Evolutionary conservation across 176 grass and related monocot species (phyloP), one percentile per base, ranked within the genome.

Genomic region (Dendrocalamus sinicus): DNA sequence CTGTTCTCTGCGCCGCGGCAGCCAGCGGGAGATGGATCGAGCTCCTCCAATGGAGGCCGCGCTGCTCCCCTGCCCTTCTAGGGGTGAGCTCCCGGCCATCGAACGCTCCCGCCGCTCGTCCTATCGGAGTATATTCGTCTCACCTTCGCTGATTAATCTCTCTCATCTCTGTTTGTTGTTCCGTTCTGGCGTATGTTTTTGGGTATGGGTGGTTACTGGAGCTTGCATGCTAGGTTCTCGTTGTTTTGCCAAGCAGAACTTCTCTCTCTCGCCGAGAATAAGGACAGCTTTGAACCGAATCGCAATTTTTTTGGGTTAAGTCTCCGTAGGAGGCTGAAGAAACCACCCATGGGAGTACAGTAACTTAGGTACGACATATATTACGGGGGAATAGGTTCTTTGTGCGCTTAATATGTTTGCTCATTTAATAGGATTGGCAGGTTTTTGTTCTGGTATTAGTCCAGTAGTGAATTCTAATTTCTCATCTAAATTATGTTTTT

Each of bases 241-340:
- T 15, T 80, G 78, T 67, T 80, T 80, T 67, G 26, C 45, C 61
- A 80, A 67, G 44, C 45, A 67, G 26, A 48, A 50, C 12, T 9
- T 4, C 8, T 12, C 15, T 12, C 11, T 11, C 39, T 60, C 13
- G 50, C 50, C 13, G 13, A 52, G 12, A 43, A 60, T 77, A 57
- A 43, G 20, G 43, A 58, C 35, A 11, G 50, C 2, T 55, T 7
- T 55, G 17, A 57, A 55, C 17, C 2, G 30, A 37, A 37, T 75
- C 30, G 2, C 48, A 35, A 35, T 32, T 0, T 20, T 54, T 35
- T 12, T 2, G 50, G 50, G 26, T 37, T 37, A 75, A 35, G 53
- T 75, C 24, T 19, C 15, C 12, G 47, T 28, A 74, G 3, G 2
- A 9, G 8, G 12, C 48, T 14, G 12, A 15, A 51, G 12, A 51